These are phyloP conservation scores for Chamaecyparis obtusa DNA, from an alignment of 75 land plant genomes.

Conservation along the genomic window DNA sequence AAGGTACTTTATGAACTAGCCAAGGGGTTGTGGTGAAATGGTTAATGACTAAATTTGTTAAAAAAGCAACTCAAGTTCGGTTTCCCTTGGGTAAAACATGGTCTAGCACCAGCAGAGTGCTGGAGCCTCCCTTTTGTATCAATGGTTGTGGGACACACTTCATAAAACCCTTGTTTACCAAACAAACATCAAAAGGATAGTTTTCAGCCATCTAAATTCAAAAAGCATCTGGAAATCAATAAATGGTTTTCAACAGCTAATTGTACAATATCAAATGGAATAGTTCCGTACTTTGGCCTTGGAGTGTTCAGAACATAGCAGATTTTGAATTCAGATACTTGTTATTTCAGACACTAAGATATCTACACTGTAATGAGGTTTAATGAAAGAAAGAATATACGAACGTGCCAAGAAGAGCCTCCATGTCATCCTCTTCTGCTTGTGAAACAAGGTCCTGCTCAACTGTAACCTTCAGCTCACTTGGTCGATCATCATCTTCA, in stretches of 20 bases:
- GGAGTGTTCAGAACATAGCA: neutral
- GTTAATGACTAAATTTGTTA: neutral
- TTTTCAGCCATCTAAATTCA: neutral
- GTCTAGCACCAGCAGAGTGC: neutral
- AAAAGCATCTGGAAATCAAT: neutral
- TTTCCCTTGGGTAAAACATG: neutral
- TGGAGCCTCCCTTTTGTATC: neutral
- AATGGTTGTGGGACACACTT: neutral
- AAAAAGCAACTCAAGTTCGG: neutral
- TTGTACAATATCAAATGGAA: neutral
- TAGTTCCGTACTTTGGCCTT: neutral
- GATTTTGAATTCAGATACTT: neutral
- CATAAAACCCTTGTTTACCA: neutral
- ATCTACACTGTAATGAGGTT: conserved; percentile 8
- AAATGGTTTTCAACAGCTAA: neutral
- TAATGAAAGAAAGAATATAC: conserved; percentile 24
- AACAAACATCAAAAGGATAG: neutral
- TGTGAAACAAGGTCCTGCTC: conserved; percentile 94
- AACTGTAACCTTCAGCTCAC: conserved; percentile 70
- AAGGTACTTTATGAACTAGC: neutral
- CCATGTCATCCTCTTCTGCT: conserved; percentile 99
- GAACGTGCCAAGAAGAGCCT: conserved; percentile 95
- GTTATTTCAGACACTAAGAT: neutral
- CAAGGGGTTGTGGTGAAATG: neutral
- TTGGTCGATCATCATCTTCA: conserved; percentile 33